Evolutionary conservation across 176 grass and related monocot genomes (phyloP), one percentile per base, ranked within the genome.

Genomic region (Carex littledalei): DNA sequence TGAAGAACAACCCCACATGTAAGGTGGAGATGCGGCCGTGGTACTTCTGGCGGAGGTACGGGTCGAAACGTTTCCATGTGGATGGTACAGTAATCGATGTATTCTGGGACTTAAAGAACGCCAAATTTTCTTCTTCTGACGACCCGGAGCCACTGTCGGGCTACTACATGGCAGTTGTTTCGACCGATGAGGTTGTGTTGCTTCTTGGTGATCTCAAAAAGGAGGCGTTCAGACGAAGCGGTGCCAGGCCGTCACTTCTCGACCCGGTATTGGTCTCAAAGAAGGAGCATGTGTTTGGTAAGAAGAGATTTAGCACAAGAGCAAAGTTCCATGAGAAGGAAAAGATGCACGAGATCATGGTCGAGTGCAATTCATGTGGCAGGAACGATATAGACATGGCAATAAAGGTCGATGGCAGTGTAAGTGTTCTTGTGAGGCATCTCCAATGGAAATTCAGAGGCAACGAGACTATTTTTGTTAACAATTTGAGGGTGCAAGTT

Each of bases 391-490:
- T 88, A 1, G 89, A 94, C 81, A 91, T 98, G 92, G 92, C 67
- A n/a, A 94, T 98, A 83, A 92, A 90, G 84, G 90, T 98, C 52
- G 92, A 98, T 22, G 89, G 89, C 4, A 54, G 35, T 34, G 86
- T 90, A 1, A 81, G 45, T 47, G 86, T 94, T 12, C 87, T 89
- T 12, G 91, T 98, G 18, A 94, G 63, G 85, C 90, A 94, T 85
- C 83, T 98, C 5, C 95, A 93, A 43, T 98, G 95, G 95, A 98
- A 98, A 84, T 98, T 98, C 84, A 94, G 95, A 69, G 93, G 95
- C 17, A 94, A 94, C 80, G 90, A 94, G 79, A 91, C 84, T 62
- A 91, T 98, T 66, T 87, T 87, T 45, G 89, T 94, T 45, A 86
- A 94, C 68, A 91, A 94, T 57, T 74, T 85, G 64, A 93, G 76